Conservation (phyloP, 495 filamentous ascomycete genomes). For the Aspergillus cristatus region DNA sequence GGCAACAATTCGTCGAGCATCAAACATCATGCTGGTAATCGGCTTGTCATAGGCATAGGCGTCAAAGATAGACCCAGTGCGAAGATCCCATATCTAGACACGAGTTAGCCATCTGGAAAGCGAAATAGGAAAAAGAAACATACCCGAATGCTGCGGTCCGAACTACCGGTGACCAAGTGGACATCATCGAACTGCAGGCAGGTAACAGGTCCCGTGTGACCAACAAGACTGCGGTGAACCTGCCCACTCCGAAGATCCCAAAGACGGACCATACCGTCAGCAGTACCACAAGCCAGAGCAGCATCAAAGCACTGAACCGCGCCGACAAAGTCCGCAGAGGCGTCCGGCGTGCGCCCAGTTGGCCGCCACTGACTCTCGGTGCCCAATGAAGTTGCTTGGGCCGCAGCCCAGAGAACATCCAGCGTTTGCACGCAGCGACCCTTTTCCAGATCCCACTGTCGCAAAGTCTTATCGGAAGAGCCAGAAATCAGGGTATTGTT, state of each 20-base stretch:
- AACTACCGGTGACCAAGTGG: slow-evolving; percentile 87
- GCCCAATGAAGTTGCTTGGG: slow-evolving; percentile 72
- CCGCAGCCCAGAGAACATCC: slow-evolving; percentile 97
- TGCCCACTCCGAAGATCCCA: slow-evolving; percentile 97
- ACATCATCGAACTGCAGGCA: slow-evolving; percentile 95
- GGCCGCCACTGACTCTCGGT: slow-evolving; percentile 45
- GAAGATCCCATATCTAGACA: slow-evolving; percentile 91
- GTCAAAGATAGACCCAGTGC: slow-evolving; percentile 91
- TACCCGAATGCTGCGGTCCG: slow-evolving; percentile 91
- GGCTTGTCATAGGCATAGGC: slow-evolving; percentile 93
- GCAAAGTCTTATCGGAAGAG: slow-evolving; percentile 91
- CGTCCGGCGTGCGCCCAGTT: slow-evolving; percentile 51
- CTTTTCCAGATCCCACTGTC: slow-evolving; percentile 95
- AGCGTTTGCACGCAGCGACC: slow-evolving; percentile 95
- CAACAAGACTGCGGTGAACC: slow-evolving; percentile 91
- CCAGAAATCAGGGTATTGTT: slow-evolving; percentile 88
- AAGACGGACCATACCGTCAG: slow-evolving; percentile 92
- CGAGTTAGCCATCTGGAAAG: slow-evolving; percentile 5
- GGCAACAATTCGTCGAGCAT: slow-evolving; percentile 79
- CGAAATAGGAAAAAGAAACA: slow-evolving; percentile 22
- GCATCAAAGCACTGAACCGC: slow-evolving; percentile 95
- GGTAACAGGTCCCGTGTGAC: slow-evolving; percentile 92
- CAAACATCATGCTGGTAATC: slow-evolving; percentile 97
- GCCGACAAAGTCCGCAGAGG: slow-evolving; percentile 85
- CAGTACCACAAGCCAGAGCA: slow-evolving; percentile 93